Evolutionary conservation across 495 filamentous ascomycete genomes (phyloP), one percentile per base, ranked within the genome.

Genomic region (Neurospora cerealis): DNA sequence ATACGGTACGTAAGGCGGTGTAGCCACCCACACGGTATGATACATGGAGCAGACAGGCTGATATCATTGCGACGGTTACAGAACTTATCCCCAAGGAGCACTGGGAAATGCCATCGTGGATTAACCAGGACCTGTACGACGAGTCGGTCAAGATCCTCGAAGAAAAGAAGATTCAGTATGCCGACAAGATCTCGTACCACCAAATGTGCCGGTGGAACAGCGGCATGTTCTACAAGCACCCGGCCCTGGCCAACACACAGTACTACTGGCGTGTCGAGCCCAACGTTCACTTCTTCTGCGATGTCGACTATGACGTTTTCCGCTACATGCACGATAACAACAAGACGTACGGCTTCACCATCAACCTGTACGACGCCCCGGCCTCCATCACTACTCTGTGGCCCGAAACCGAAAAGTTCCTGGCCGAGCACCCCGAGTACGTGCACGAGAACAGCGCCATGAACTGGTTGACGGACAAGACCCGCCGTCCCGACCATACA

Each of bases 191-290:
- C 70, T 97, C 93, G 73, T 99, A 99, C 84, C 96, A 98, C 81
- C 92, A 98, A 83, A 99, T 99, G 96, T 99, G 96, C 81, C 91
- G 96, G 69, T 99, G 95, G 96, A 98, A 99, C 87, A 95, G 92
- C 78, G 96, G 96, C 76, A 87, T 97, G 80, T 99, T 99, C 88
- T 97, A 96, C 85, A 92, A 96, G 76, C 96, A 99, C 83, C 94
- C 94, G 0, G 95, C 93, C 1, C 89, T 99, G 24, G 84, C 87
- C 60, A 82, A 94, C 69, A 90, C 87, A 70, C 92, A 92, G 72
- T 99, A 93, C 87, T 99, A 99, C 86, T 99, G 96, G 96, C 94
- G 96, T 72, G 96, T 99, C 37, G 96, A 99, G 83, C 96, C 96
- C 71, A 97, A 98, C 77, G 96, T 99, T 32, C 93, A 98, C 78